A percentile compares a stretch with the other conserved stretches of the same genome.
These are phyloP conservation scores for Tylopilus sp. DNA, from an alignment of 1,284 basidiomycete genomes.

Conservation along the genomic window DNA sequence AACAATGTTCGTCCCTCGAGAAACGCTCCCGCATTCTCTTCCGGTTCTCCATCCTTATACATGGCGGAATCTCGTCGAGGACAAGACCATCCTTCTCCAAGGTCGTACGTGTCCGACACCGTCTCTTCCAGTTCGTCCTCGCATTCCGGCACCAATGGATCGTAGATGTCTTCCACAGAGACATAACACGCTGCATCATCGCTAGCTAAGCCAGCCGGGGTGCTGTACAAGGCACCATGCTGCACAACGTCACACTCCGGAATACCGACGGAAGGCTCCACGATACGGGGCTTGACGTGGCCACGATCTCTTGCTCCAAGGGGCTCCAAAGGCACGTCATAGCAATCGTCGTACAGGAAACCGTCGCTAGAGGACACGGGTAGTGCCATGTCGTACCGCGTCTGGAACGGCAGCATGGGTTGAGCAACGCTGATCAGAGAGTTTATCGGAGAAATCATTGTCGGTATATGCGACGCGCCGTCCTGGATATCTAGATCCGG, in stretches of 20 bases:
- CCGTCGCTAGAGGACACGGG: conserved; percentile 15
- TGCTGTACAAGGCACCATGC: not conserved
- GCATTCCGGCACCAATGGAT: conserved; percentile 2
- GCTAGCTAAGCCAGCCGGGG: not conserved
- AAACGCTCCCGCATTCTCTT: conserved; percentile 26
- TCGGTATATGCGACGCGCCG: not conserved
- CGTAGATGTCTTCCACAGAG: not conserved
- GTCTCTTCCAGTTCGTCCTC: conserved; percentile 3
- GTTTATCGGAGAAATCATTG: conserved; percentile 4
- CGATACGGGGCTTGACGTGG: not conserved
- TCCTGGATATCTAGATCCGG: not conserved
- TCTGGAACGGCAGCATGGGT: conserved; percentile 6
- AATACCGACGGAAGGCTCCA: not conserved
- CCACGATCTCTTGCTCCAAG: not conserved
- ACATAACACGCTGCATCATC: conserved; percentile 11
- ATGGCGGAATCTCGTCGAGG: not conserved
- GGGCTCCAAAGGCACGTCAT: not conserved
- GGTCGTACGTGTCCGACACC: not conserved
- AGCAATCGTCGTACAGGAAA: conserved; percentile 2
- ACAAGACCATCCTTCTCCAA: not conserved
- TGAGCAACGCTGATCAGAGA: conserved; percentile 7
- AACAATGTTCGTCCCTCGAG: conserved; percentile 46
- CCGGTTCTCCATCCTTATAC: conserved; percentile 5
- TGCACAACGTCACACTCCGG: not conserved
- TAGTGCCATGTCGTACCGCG: conserved; percentile 11